A percentile compares a stretch with the other conserved stretches of the same genome.
These are phyloP conservation scores for Hanseniaspora sp. DNA, from an alignment of 1,139 yeast genomes.

Conservation along the genomic window DNA sequence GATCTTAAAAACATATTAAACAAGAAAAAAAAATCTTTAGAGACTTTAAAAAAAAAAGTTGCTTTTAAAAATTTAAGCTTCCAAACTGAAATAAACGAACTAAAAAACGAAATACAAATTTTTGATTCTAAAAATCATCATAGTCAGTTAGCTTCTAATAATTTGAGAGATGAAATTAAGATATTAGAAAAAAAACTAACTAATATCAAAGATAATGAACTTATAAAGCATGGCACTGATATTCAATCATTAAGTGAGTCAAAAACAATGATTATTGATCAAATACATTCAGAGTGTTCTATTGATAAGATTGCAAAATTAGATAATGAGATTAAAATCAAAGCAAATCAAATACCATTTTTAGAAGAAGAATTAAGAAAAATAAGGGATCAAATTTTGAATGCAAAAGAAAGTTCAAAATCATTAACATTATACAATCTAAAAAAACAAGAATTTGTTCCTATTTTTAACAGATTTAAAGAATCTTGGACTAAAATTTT, in stretches of 20 bases:
- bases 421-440: conserved; percentile 41
- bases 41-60: conserved; percentile 45
- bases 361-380: conserved; percentile 48
- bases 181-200: conserved; percentile 22
- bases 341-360: conserved; percentile 33
- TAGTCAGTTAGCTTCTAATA: conserved; percentile 22
- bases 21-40: conserved; percentile 39
- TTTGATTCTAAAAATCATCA: conserved; percentile 29
- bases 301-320: conserved; percentile 28
- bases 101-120: conserved; percentile 20
- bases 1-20: conserved; percentile 39
- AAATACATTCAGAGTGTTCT: conserved; percentile 27
- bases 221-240: conserved; percentile 22
- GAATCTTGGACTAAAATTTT: neutral
- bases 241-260: conserved; percentile 29
- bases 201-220: conserved; percentile 17
- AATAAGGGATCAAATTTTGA: conserved; percentile 40
- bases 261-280: conserved; percentile 22
- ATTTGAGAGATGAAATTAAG: conserved; percentile 28
- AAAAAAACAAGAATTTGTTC: conserved; percentile 27
- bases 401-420: conserved; percentile 50
- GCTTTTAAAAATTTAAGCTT: conserved; percentile 32
- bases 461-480: conserved; percentile 12
- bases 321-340: conserved; percentile 33
- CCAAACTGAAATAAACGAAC: conserved; percentile 16